Evolutionary conservation across 176 grass and related monocot genomes (phyloP).

Genomic region (Otatea glauca): DNA sequence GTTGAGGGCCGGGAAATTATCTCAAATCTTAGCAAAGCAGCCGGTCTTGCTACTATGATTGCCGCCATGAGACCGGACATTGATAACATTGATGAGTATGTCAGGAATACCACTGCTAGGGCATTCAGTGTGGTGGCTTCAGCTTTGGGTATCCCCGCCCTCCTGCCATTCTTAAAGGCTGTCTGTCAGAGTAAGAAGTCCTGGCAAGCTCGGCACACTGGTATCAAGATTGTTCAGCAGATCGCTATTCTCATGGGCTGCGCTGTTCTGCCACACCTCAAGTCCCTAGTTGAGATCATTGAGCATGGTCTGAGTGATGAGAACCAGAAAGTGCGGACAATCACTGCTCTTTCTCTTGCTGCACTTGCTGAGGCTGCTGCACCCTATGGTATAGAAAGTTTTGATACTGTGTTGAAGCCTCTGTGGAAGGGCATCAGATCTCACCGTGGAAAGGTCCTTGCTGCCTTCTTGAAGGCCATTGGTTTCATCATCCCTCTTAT

Average conservation of each 20-base stretch:
- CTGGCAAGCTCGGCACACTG: constrained; percentile 86
- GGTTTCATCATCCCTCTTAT: constrained; percentile 98
- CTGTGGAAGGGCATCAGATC: constrained; percentile 96
- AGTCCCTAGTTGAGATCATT: constrained; percentile 94
- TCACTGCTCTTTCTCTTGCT: constrained; percentile 93
- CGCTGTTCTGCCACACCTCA: constrained; percentile 89
- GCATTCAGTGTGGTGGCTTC: constrained; percentile 98
- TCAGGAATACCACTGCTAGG: constrained; percentile 95
- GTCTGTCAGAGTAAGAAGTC: constrained; percentile 98
- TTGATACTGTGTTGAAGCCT: constrained; percentile 93
- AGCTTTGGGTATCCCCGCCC: constrained; percentile 90
- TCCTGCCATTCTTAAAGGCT: constrained; percentile 66
- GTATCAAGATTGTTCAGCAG: constrained; percentile 96
- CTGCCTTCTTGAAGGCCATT: constrained; percentile 95
- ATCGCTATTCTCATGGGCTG: constrained; percentile 99
- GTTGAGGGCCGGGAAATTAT: constrained; percentile 97
- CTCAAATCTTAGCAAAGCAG: constrained; percentile 98
- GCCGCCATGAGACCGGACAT: constrained; percentile 97
- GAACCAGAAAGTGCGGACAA: constrained; percentile 95
- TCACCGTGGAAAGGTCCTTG: constrained; percentile 93
- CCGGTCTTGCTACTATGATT: constrained; percentile 97
- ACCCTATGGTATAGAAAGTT: constrained; percentile 97
- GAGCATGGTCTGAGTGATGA: constrained; percentile 92
- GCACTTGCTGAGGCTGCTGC: constrained; percentile 91
- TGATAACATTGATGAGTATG: constrained; percentile 97